phyloP scores from a whole-genome alignment of 148 eudicot species.

The Diospyros kaki region DNA sequence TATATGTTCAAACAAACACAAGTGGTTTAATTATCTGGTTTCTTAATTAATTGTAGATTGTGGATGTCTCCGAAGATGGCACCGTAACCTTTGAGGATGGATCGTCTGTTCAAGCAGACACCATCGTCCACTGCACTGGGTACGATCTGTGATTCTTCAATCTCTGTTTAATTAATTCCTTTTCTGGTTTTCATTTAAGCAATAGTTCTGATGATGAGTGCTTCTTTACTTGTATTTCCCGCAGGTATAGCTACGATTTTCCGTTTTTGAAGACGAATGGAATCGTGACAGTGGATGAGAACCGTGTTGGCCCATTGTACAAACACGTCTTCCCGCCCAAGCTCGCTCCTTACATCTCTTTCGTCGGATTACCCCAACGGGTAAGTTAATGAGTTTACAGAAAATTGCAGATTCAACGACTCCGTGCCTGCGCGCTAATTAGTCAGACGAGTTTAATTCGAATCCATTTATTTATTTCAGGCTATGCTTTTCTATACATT shows the following conservation, averaged over 20 bases:
- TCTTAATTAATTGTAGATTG: constrained; percentile 27
- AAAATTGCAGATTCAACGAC: not conserved
- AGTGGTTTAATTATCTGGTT: not conserved
- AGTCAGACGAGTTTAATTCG: not conserved
- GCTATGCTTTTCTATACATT: constrained; percentile 20
- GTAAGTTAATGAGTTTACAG: constrained; percentile 12
- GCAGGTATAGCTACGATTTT: constrained; percentile 42
- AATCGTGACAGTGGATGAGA: constrained; percentile 39
- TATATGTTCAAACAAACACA: not conserved
- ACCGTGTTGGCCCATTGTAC: constrained; percentile 60
- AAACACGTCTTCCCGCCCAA: constrained; percentile 58
- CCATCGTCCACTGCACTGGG: constrained; percentile 63
- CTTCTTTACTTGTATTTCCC: not conserved
- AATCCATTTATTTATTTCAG: not conserved
- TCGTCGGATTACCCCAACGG: constrained; percentile 41
- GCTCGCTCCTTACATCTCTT: constrained; percentile 57
- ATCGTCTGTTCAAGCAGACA: constrained; percentile 38
- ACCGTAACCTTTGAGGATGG: constrained; percentile 47
- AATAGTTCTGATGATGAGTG: not conserved
- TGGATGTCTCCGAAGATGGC: constrained; percentile 36
- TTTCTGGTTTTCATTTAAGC: not conserved
- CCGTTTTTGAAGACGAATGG: constrained; percentile 50
- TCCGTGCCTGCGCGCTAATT: too few relatives aligned
- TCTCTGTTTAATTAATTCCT: not conserved
- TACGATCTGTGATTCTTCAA: not conserved